Evolutionary conservation across 2,329 filamentous ascomycete species (phyloP), one percentile per base, ranked within the genome.

Genomic region (Blastomyces gilchristii): DNA sequence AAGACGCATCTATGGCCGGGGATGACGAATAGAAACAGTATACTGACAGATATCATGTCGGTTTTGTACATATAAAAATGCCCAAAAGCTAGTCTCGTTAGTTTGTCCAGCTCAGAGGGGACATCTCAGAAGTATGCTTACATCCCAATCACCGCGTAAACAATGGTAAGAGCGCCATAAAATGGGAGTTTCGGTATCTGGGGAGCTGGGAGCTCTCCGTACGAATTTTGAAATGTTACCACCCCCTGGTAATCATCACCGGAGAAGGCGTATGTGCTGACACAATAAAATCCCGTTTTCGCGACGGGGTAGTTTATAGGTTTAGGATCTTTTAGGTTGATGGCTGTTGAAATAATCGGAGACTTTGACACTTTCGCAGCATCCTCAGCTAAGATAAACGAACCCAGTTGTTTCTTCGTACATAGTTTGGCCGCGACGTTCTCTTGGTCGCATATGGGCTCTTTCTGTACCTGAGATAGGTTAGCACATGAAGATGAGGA

Each of bases 141-240:
- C 74, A 85, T 83, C 68, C 86, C 87, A 68, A 97, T 85, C 25
- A 97, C 83, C 59, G 91, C 91, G 76, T 99, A 99, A 41, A 96
- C 85, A 66, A 99, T 92, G 0, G 92, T 93, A 68, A 97, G 86
- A 63, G 89, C 93, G 57, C 93, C 94, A 72, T 99, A 99, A 75
- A 99, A 99, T 2, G 94, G 93, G 64, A 99, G 81, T 76, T 99
- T 99, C 25, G 95, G 89, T 68, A 99, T 97, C 75, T 99, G 93
- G 1, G 91, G 91, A 8, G 91, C 94, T 5, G 92, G 90, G 63
- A 99, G 86, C 79, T 99, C 93, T 73, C 94, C 94, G 73, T 95
- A 99, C 2, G 94, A 89, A 76, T 99, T 97, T 66, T 92, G 87
- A 76, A 97, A 99, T 71, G 94, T 92, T 53, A 94, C 87, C 16